Base-by-base conservation (phyloP, 1,284 basidiomycete genomes). In the Ustilago sp. region DNA sequence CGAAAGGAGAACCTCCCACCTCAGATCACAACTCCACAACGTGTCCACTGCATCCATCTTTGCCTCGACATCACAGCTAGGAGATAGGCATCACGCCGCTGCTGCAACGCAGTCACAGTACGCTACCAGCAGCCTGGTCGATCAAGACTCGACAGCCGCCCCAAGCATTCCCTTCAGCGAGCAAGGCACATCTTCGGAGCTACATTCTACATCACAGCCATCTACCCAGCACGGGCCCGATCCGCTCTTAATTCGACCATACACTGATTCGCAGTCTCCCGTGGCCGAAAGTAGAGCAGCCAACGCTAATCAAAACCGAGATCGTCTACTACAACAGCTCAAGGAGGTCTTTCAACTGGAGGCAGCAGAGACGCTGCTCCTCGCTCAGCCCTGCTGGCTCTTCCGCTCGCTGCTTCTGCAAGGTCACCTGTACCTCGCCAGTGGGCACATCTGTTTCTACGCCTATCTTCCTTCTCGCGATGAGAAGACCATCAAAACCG, bases 401-500 rank as follows among this genome's bases (percentile, higher is more conserved):
- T 87, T 86, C 67, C 83, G 86, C 48, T 82, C 83, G 9, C 74
- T 87, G 7, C 80, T 98, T 80, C 89, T 99, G 23, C 95, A 98
- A 87, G 95, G 95, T 17, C 97, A 96, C 86, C 93, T 98, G 90
- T 99, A 96, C 86, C 88, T 98, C 51, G 98, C 96, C 2, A 93
- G 92, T 76, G 91, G 91, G 4, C 93, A 96, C 83, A 87, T 98
- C 32, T 98, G 95, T 87, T 99, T 98, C 88, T 98, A 98, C 86
- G 96, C 96, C 0, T 94, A 96, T 85, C 92, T 99, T 28, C 81
- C 81, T 11, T 75, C 75, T 15, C 73, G 74, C 32, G 75, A 77
- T 15, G 70, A 77, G 39, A 65, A 73, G 59, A 59, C 71, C 17
- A 34, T 81, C 61, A 70, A 74, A 61, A 69, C 80, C 0, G 74